Evolutionary conservation across 1,284 basidiomycete species (phyloP).

Genomic region (Ceratobasidium sp.): DNA sequence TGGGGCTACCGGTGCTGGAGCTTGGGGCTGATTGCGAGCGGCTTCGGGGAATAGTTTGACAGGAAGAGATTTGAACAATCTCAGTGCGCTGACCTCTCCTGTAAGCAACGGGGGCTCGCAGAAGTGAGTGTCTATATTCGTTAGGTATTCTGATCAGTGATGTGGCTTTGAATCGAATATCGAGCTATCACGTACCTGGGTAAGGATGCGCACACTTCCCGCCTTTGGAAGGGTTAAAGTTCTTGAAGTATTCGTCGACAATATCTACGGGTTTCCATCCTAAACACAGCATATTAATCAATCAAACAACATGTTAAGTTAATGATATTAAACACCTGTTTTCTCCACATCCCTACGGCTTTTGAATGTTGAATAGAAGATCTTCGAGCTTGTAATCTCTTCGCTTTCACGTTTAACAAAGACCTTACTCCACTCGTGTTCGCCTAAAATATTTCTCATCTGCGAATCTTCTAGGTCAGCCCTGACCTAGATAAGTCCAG

Average conservation of each 20-base stretch:
- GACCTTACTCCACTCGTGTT: slow-evolving; percentile 24
- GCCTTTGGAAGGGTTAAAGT: slow-evolving; percentile 18
- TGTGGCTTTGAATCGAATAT: too few species aligned
- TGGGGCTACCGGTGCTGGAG: slow-evolving; percentile 7
- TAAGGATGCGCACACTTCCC: slow-evolving; percentile 14
- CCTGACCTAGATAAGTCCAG: slow-evolving; percentile 6
- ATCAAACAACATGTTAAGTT: neutral
- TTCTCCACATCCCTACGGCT: slow-evolving; percentile 38
- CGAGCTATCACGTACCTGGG: slow-evolving; percentile 2
- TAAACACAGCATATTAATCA: neutral
- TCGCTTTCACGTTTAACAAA: neutral
- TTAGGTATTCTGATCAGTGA: neutral
- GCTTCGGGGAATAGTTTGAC: slow-evolving; percentile 29
- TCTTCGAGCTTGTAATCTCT: neutral
- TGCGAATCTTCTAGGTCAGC: slow-evolving; percentile 5
- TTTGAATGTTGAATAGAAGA: slow-evolving; percentile 29
- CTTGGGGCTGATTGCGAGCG: neutral
- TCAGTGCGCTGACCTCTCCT: slow-evolving; percentile 22
- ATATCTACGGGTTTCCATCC: slow-evolving; percentile 27
- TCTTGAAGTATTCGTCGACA: slow-evolving; percentile 27
- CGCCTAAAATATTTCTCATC: slow-evolving; percentile 35
- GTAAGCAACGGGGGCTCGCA: slow-evolving; percentile 20
- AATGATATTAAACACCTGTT: slow-evolving; percentile 8
- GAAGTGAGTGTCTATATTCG: neutral
- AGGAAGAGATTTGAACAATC: slow-evolving; percentile 28